Base-by-base conservation (phyloP, 208 protist species). In the Leishmania guyanensis region DNA sequence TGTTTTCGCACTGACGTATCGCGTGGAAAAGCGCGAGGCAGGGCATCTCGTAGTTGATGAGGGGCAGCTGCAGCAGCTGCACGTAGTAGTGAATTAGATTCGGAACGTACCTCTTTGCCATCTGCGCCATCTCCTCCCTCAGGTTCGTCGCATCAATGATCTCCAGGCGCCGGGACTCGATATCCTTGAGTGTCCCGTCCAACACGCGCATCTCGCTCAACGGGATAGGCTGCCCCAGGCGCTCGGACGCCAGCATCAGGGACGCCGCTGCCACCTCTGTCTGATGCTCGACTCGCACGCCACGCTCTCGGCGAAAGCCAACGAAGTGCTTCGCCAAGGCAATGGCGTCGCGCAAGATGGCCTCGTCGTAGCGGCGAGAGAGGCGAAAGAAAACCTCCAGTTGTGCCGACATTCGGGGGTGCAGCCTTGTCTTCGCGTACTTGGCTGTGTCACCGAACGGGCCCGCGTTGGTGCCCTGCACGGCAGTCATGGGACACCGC, bases 51-150 rank as follows among this genome's bases (percentile, higher is more conserved):
- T 93, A 96, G 9, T 79, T 69, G 58, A 82, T 89, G 46, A 93
- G 77, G 51, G 88, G 90, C 50, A 95, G 81, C 51, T 91, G 82
- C 56, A 94, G 83, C 33, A 92, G 88, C 51, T 88, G 87, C 3
- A 96, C 75, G 75, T 96, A 96, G 82, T 88, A 85, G n/a, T 81
- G 80, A 1, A 92, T 71, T 0, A 96, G 83, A 69, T 93, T 87
- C 12, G 84, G 77, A 26, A 81, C 85, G 79, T 88, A 90, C 51
- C 84, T 74, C 17, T 73, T 64, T 12, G 87, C 83, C 36, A 94
- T 68, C 8, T 60, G 75, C 29, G 43, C 73, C 75, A 93, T 85
- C 73, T 89, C 83, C 33, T 83, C 77, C 17, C 77, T 71, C 56
- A 94, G 72, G 20, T 81, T 58, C 10, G 84, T 71, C 43, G 91